These are phyloP conservation scores for Sporothrix luriei DNA, from an alignment of 2,329 filamentous ascomycete genomes.

Conservation along the genomic window DNA sequence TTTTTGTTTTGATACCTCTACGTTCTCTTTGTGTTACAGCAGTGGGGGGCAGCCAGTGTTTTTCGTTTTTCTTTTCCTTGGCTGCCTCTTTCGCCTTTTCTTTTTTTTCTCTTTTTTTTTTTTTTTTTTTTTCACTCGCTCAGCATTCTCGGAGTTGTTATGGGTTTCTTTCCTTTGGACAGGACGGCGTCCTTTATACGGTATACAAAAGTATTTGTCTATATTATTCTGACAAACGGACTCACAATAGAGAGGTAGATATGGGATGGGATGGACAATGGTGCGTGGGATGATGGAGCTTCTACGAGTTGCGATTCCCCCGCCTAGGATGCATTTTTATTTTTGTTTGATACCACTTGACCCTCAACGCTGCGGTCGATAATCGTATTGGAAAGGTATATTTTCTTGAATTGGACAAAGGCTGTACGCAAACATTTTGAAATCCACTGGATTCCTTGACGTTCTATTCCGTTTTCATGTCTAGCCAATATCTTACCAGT, in stretches of 20 bases:
- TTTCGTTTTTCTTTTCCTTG: neutral
- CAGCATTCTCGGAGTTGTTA: slow-evolving; percentile 14
- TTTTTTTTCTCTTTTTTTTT: neutral
- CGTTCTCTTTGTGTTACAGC: neutral
- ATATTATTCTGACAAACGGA: neutral
- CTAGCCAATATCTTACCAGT: too few relatives aligned
- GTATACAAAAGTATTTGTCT: slow-evolving; percentile 21
- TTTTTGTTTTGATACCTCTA: neutral
- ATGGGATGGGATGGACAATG: neutral
- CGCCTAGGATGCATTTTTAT: neutral
- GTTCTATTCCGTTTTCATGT: too few relatives aligned
- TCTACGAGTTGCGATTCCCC: neutral
- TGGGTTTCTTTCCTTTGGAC: neutral
- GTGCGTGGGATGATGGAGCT: neutral
- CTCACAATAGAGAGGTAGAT: neutral
- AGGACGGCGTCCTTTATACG: neutral
- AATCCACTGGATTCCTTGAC: too few relatives aligned
- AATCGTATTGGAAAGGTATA: neutral
- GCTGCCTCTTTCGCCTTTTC: neutral
- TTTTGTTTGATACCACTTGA: slow-evolving; percentile 13
- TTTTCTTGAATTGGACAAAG: neutral
- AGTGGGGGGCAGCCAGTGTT: neutral
- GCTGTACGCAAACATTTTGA: neutral
- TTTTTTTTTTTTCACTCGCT: neutral
- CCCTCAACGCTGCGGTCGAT: too few relatives aligned